These are phyloP conservation scores for Lycium ferocissimum DNA, from an alignment of 257 asterid genomes.

Conservation along the genomic window DNA sequence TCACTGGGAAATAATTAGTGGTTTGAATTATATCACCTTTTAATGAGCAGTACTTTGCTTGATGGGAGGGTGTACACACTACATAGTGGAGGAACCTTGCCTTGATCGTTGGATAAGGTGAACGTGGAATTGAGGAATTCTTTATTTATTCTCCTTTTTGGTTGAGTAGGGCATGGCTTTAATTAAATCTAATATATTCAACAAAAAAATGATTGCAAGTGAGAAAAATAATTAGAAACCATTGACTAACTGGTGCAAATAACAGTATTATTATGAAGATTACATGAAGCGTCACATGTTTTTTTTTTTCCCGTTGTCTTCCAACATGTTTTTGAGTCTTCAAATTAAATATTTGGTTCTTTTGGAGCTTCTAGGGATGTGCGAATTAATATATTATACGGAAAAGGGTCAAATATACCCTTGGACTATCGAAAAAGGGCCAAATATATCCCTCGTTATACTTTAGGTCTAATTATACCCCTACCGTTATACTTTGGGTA, in stretches of 20 bases:
- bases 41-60: not conserved
- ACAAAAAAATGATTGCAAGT: not conserved
- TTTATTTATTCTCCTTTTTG: not conserved
- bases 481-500: no score
- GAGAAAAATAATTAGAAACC: not conserved
- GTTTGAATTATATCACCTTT: not conserved
- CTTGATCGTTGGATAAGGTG: slow-evolving; percentile 1
- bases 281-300: not conserved
- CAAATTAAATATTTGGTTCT: not conserved
- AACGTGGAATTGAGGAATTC: not conserved
- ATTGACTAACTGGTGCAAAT: not conserved
- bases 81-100: not conserved
- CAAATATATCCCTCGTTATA: no score
- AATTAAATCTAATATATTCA: not conserved
- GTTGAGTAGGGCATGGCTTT: not conserved
- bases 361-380: not conserved
- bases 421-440: no score
- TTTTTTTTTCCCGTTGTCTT: not conserved
- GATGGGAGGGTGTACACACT: not conserved
- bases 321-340: not conserved
- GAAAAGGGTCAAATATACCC: no score
- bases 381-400: not conserved
- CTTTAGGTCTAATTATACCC: no score
- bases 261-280: not conserved
- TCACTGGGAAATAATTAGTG: slow-evolving; percentile 8